A percentile compares a stretch with the other conserved stretches of the same genome.
Evolutionary conservation across 352 stramenopile species (phyloP).

Genomic region (Phytophthora colocasiae): DNA sequence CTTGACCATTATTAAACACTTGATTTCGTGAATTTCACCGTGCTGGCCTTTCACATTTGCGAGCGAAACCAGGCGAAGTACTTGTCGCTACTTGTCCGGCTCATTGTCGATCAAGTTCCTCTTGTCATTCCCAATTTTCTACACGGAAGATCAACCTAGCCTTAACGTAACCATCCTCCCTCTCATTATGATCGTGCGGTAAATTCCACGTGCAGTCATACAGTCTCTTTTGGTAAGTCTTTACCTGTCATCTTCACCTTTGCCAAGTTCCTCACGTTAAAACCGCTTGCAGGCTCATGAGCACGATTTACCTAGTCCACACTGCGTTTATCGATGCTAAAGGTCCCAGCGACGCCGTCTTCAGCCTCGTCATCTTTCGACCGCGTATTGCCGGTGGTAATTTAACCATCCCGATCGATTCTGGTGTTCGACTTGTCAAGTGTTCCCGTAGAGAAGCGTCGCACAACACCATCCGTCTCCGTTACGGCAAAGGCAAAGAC

Average conservation of each 20-base stretch:
- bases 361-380: conserved; percentile 22
- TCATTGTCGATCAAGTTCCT: neutral
- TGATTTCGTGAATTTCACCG: neutral
- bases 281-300: conserved; percentile 12
- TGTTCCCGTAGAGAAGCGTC: conserved; percentile 13
- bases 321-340: neutral
- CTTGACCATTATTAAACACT: neutral
- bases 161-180: neutral
- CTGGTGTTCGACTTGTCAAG: conserved; percentile 24
- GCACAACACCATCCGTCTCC: conserved; percentile 25
- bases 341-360: conserved; percentile 5
- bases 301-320: conserved; percentile 22
- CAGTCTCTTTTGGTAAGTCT: conserved; percentile 8
- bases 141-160: neutral
- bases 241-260: neutral
- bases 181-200: conserved; percentile 24
- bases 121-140: neutral
- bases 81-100: neutral
- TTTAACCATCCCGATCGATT: conserved; percentile 27
- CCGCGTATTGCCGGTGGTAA: conserved; percentile 17
- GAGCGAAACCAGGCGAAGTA: neutral
- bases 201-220: conserved; percentile 28
- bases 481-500: conserved; percentile 16
- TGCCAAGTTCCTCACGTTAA: neutral
- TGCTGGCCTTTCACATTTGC: neutral